Conservation (phyloP, 2,329 filamentous ascomycete species). For the Cordyceps fumosorosea region DNA sequence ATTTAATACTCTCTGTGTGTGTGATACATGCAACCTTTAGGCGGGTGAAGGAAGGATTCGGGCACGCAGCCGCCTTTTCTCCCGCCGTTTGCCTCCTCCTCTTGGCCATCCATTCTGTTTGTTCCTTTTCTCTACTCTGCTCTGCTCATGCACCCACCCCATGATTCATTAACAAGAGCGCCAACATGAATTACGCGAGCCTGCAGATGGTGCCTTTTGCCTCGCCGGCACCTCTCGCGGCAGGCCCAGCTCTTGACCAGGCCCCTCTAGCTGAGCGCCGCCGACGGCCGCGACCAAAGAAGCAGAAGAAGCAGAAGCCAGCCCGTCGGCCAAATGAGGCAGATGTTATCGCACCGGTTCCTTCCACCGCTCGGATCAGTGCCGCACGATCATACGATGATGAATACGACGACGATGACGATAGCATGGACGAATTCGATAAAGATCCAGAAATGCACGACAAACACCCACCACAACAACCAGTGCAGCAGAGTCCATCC, state of each 20-base stretch:
- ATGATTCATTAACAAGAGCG: background rate
- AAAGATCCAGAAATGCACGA: background rate
- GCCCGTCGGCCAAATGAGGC: background rate
- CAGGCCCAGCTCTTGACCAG: background rate
- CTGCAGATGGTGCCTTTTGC: slow-evolving; percentile 1
- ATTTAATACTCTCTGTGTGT: no score
- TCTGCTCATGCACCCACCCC: background rate
- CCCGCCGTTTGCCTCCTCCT: no score
- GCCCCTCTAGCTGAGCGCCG: background rate
- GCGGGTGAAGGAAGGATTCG: background rate
- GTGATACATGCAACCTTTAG: background rate
- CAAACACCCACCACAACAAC: background rate
- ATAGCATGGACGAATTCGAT: background rate
- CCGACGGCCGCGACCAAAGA: background rate
- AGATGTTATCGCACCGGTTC: background rate
- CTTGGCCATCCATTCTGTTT: no score
- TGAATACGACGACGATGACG: background rate
- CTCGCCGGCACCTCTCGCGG: background rate
- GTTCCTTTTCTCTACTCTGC: background rate
- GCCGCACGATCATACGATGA: background rate
- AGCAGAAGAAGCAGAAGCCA: background rate
- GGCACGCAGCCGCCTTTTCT: background rate
- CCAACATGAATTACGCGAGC: background rate
- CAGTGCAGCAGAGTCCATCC: background rate
- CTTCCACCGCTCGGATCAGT: background rate